These are phyloP conservation scores for Zygnema cylindricum DNA, from an alignment of 139 green algal species.

Conservation along the genomic window DNA sequence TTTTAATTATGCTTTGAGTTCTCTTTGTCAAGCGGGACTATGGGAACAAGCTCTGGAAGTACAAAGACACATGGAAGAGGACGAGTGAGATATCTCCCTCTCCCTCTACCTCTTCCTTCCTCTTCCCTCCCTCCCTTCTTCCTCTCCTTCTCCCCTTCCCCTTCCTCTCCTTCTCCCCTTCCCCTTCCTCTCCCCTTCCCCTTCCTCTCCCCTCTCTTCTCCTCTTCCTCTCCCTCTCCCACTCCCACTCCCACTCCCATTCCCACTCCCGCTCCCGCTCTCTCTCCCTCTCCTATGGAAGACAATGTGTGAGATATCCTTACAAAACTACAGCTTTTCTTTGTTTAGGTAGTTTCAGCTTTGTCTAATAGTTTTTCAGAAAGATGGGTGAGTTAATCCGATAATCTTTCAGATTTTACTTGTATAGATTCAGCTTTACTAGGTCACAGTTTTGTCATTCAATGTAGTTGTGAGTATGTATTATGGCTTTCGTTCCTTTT, in stretches of 20 bases:
- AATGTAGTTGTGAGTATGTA: too few relatives aligned
- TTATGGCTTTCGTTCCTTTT: too few relatives aligned
- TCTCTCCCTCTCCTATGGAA: background rate
- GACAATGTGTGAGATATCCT: background rate
- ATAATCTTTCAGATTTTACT: too few relatives aligned
- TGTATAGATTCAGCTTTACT: too few relatives aligned
- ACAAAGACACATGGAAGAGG: constrained; percentile 42
- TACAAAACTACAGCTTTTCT: background rate
- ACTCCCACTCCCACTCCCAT: too few relatives aligned
- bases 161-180: too few relatives aligned
- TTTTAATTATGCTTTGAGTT: background rate
- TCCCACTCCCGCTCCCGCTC: too few relatives aligned
- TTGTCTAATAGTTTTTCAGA: background rate
- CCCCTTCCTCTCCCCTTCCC: background rate
- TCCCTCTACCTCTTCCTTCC: too few relatives aligned
- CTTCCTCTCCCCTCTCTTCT: background rate
- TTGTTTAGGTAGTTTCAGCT: background rate
- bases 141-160: too few relatives aligned
- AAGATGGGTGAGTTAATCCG: too few relatives aligned
- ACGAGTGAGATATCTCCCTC: constrained; percentile 22
- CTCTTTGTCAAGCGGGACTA: background rate
- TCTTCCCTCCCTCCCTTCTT: constrained; percentile 3
- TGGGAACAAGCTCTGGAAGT: constrained; percentile 34
- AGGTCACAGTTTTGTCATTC: too few relatives aligned
- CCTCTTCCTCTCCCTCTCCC: background rate